Conservation (phyloP, 2,329 filamentous ascomycete genomes). For the Colletotrichum navitas region DNA sequence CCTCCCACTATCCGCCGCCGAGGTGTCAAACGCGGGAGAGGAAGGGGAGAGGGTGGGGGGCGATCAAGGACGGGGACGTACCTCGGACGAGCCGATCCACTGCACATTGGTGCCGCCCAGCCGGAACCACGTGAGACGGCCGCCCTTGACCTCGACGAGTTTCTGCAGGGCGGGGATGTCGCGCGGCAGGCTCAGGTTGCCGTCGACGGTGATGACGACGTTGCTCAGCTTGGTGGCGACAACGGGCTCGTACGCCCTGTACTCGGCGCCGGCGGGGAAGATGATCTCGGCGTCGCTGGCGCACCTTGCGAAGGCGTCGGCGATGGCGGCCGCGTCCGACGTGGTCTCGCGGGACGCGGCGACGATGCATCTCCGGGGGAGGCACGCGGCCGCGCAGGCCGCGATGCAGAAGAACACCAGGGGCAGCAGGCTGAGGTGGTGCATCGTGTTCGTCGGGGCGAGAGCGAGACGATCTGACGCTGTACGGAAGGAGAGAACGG, state of each 20-base stretch:
- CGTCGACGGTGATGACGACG: slow-evolving; percentile 56
- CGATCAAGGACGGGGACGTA: slow-evolving; percentile 42
- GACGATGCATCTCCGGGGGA: slow-evolving; percentile 35
- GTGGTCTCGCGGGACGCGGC: slow-evolving; percentile 51
- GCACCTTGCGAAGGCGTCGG: slow-evolving; percentile 53
- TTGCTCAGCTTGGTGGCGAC: slow-evolving; percentile 55
- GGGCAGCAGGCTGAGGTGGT: slow-evolving; percentile 15
- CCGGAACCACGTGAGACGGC: slow-evolving; percentile 54
- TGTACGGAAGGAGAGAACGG: slow-evolving; percentile 9
- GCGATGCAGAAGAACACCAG: slow-evolving; percentile 27
- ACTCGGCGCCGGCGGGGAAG: slow-evolving; percentile 56
- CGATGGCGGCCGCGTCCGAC: slow-evolving; percentile 56
- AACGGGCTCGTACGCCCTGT: slow-evolving; percentile 57
- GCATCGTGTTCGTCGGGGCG: slow-evolving; percentile 25
- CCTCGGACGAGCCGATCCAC: slow-evolving; percentile 51
- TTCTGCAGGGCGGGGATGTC: slow-evolving; percentile 54
- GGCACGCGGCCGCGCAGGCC: slow-evolving; percentile 3
- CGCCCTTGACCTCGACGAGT: slow-evolving; percentile 50
- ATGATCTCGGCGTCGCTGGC: slow-evolving; percentile 50
- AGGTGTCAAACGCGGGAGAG: not conserved
- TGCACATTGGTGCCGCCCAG: slow-evolving; percentile 51
- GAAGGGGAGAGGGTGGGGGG: not conserved
- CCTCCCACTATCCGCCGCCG: too few species aligned
- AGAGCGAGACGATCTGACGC: not conserved
- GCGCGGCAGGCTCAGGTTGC: slow-evolving; percentile 58